Evolutionary conservation across 1,284 basidiomycete species (phyloP).

Genomic region (Boletus subluridellus): DNA sequence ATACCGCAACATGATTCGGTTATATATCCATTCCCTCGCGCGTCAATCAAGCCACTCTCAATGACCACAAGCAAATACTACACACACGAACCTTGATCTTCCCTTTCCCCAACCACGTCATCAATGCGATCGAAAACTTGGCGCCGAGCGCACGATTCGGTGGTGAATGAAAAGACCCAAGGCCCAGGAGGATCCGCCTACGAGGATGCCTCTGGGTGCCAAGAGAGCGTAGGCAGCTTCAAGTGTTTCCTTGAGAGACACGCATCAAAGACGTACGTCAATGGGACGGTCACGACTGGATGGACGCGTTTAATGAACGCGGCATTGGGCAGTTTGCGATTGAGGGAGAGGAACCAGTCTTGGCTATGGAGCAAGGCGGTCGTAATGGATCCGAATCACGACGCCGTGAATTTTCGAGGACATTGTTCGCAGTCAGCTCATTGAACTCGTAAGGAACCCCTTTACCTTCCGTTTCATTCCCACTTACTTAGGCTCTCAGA

Average conservation of each 20-base stretch:
- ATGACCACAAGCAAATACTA: not conserved
- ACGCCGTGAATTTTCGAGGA: constrained; percentile 94
- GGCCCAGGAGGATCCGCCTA: not conserved
- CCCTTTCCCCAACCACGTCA: constrained; percentile 16
- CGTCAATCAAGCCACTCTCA: not conserved
- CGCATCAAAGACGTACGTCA: constrained; percentile 20
- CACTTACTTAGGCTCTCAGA: constrained; percentile 44
- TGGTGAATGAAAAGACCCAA: too few relatives aligned
- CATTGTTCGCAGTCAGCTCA: constrained; percentile 89
- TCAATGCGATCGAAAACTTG: constrained; percentile 6
- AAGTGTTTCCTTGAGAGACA: constrained; percentile 18
- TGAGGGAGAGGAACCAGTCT: constrained; percentile 18
- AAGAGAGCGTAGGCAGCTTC: constrained; percentile 7
- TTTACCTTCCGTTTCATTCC: not conserved
- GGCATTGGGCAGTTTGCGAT: constrained; percentile 21
- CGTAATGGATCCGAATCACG: constrained; percentile 66
- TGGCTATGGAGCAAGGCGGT: too few relatives aligned
- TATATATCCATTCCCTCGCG: not conserved
- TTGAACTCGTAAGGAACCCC: constrained; percentile 71
- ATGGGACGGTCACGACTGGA: not conserved
- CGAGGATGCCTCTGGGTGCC: constrained; percentile 11
- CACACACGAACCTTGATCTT: constrained; percentile 7
- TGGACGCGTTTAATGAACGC: constrained; percentile 4
- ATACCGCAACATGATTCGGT: constrained; percentile 18
- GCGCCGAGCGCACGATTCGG: too few relatives aligned